Evolutionary conservation across 345 rosid species (phyloP).

Genomic region (Mercurialis annua): DNA sequence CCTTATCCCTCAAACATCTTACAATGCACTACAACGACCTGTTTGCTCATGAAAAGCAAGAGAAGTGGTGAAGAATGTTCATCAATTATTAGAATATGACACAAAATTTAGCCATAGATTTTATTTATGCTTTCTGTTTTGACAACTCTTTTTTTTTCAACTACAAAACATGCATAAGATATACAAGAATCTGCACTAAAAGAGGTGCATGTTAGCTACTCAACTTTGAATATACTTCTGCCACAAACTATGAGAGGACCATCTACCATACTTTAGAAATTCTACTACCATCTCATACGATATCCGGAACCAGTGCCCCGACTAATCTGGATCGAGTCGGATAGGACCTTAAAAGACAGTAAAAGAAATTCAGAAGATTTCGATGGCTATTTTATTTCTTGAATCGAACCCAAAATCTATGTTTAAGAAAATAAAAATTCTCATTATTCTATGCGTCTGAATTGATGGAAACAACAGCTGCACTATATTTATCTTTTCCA

Average conservation of each 20-base stretch:
- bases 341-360: too few species aligned
- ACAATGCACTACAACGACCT: slow-evolving; percentile 20
- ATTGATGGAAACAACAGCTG: too few species aligned
- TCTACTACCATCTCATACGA: neutral
- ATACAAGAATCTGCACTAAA: slow-evolving; percentile 14
- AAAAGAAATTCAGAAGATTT: neutral
- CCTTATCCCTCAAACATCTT: slow-evolving; percentile 9
- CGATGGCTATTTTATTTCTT: too few species aligned
- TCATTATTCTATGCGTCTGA: too few species aligned
- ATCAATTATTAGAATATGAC: neutral
- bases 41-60: neutral
- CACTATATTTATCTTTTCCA: too few species aligned
- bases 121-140: slow-evolving; percentile 5
- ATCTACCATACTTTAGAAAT: neutral
- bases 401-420: too few species aligned
- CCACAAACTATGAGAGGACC: slow-evolving; percentile 30
- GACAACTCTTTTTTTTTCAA: slow-evolving; percentile 35
- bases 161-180: slow-evolving; percentile 20
- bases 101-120: slow-evolving; percentile 23
- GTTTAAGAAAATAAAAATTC: too few species aligned
- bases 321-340: neutral
- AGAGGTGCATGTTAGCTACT: slow-evolving; percentile 6
- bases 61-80: neutral
- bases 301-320: neutral
- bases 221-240: slow-evolving; percentile 5